Base-by-base conservation (phyloP, 2,329 filamentous ascomycete genomes). In the Verticillium nonalfalfae region DNA sequence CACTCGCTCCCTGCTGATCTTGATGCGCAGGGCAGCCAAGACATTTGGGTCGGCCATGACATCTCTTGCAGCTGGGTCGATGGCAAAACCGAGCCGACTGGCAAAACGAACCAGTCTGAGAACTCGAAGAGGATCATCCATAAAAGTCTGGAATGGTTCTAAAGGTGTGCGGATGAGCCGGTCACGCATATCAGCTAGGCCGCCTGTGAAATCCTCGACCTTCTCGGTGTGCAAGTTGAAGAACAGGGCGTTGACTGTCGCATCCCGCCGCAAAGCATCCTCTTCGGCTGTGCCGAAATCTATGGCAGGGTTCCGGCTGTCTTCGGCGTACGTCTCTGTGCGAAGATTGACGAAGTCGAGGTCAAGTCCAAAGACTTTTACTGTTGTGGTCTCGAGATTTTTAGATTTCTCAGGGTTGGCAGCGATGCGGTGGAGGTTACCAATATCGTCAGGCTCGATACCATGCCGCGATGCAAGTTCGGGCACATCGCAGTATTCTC, bases 341-440 rank as follows among this genome's bases (percentile, higher is more conserved):
- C 94, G 85, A 56, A 98, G 79, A 72, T 98, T 99, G 68, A 99
- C 95, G 70, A 99, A 88, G 72, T 99, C 94, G 57, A 97, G 84
- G 70, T 98, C 94, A 57, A 96, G 82, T 1, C 90, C 92, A 69
- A 97, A 88, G 62, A 98, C 87, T 66, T 83, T 90, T 31, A 90
- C 92, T 10, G 92, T 96, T 57, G 92, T 90, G 0, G 94, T 98
- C 75, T 96, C 94, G 14, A 98, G 84, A 72, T 98, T 91, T 76
- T 98, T 98, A 21, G 93, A 97, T 77, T 97, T 97, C 70, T 97
- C 93, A 0, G 93, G 94, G 72, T 98, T 98, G 61, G 89, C 89
- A 59, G 90, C 89, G 67, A 97, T 94, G 74, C 92, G 96, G 80
- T 97, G 90, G 36, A 97, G 81, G 65, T 85, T 89, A 58, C 90